Evolutionary conservation across 768 basidiomycete species (phyloP).

Genomic region (Arthromyces matolae): DNA sequence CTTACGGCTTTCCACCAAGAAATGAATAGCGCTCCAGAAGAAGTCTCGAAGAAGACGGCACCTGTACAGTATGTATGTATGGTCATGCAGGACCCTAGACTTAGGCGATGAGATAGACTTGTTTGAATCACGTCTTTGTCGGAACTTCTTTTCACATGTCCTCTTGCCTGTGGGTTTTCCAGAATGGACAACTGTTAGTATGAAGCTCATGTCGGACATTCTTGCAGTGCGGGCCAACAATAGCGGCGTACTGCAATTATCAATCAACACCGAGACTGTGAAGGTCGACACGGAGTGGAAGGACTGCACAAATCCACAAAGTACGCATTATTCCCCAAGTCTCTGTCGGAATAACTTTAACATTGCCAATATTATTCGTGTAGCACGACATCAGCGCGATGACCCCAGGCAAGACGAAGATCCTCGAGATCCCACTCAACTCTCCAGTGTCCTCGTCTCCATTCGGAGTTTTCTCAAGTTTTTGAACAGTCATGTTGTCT

Average conservation of each 20-base stretch:
- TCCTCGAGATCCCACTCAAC: constrained; percentile 47
- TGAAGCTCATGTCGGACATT: constrained; percentile 66
- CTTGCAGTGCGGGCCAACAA: constrained; percentile 69
- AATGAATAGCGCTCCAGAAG: too few relatives aligned
- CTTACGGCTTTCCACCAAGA: too few relatives aligned
- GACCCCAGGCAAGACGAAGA: constrained; percentile 39
- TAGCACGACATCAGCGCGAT: constrained; percentile 21
- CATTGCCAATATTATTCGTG: neutral
- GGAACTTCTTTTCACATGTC: too few relatives aligned
- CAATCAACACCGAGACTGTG: constrained; percentile 68
- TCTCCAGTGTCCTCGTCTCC: constrained; percentile 67
- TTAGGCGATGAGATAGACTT: too few relatives aligned
- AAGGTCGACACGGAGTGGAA: constrained; percentile 78
- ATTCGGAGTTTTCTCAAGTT: constrained; percentile 78
- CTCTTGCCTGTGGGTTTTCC: constrained; percentile 70
- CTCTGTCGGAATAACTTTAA: constrained; percentile 3
- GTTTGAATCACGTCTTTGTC: too few relatives aligned
- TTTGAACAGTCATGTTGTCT: constrained; percentile 74
- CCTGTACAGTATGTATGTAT: too few relatives aligned
- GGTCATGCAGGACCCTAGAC: too few relatives aligned
- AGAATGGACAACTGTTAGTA: constrained; percentile 73
- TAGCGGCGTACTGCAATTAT: constrained; percentile 47
- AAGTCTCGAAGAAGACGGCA: too few relatives aligned
- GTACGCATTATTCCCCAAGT: constrained; percentile 26
- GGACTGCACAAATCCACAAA: constrained; percentile 63